phyloP scores from a whole-genome alignment of 2,329 filamentous ascomycete species.

The Alternaria alternata region DNA sequence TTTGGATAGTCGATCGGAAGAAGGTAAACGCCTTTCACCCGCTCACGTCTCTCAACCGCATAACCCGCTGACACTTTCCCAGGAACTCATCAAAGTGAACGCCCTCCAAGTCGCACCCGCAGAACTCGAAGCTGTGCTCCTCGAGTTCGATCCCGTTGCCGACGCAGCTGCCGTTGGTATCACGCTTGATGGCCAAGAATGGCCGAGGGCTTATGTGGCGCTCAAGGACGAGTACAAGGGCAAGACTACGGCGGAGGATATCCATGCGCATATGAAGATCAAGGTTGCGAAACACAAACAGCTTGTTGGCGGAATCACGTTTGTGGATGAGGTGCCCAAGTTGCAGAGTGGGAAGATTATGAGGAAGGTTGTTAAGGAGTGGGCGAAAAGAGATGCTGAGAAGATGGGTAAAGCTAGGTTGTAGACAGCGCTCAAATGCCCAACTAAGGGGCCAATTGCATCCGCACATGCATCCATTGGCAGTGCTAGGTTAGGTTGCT shows the following conservation, averaged over 20 bases:
- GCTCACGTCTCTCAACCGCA: background rate
- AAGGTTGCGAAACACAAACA: constrained; percentile 63
- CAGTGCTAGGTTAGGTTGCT: no score
- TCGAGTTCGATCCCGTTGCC: constrained; percentile 61
- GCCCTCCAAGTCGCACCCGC: constrained; percentile 50
- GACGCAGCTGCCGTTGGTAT: constrained; percentile 66
- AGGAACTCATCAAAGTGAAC: constrained; percentile 55
- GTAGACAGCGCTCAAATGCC: constrained; percentile 3
- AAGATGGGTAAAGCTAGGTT: constrained; percentile 41
- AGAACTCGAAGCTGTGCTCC: constrained; percentile 59
- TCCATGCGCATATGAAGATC: constrained; percentile 51
- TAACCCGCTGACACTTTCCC: background rate
- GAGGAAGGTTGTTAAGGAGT: constrained; percentile 64
- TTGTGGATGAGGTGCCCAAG: constrained; percentile 66
- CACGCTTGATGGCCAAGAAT: constrained; percentile 60
- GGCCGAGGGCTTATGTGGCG: constrained; percentile 62
- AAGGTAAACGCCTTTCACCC: constrained; percentile 29
- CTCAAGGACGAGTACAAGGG: constrained; percentile 57
- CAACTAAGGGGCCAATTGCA: background rate
- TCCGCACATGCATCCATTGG: background rate
- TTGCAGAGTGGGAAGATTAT: constrained; percentile 67
- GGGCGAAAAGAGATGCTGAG: constrained; percentile 63
- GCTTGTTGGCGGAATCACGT: constrained; percentile 61
- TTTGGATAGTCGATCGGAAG: constrained; percentile 50
- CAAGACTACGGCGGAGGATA: constrained; percentile 37